Base-by-base conservation (phyloP, 495 filamentous ascomycete species). In the Massariosphaeria phaeospora region DNA sequence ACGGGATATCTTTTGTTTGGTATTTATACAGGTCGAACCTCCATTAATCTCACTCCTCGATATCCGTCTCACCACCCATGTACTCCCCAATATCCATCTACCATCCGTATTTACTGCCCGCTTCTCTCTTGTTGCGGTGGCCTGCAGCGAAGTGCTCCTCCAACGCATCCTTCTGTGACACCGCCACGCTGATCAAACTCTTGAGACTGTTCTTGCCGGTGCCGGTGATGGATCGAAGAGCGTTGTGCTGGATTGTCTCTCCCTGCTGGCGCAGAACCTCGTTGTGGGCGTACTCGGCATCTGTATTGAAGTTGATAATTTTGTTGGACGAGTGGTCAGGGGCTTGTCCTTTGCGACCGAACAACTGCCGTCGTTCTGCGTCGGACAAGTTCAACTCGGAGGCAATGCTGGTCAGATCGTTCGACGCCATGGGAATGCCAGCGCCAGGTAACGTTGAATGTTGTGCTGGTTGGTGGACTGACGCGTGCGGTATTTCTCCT, bases 121-220 rank as follows among this genome's bases (percentile, higher is more conserved):
- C 88, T 58, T 94, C 89, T 55, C 77, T 81, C 67, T 85, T 81
- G 65, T 88, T 89, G 64, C 78, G 79, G 65, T 76, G 77, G 15
- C 84, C 88, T 54, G 77, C 70, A 3, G 88, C 87, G 73, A 94
- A 96, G 65, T 83, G 86, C 67, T 96, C 90, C 68, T 95, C 89
- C 65, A 96, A 70, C 6, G 88, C 87, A 4, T 88, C 85, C 68
- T 82, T 82, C 72, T 96, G 88, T 47, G 70, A 83, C 60, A 78
- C 82, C 15, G 84, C 90, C 52, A 82, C 84, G 70, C 80, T 88
- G 61, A 96, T 85, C 67, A 96, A 73, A 72, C 95, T 89, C 62
- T 85, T 83, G 66, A 96, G 74, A 42, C 79, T 88, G 68, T 94
- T 88, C 71, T 95, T 95, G 42, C 88, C 90, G 1, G 88, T 82